A percentile compares a stretch with the other conserved stretches of the same genome.
phyloP scores from a whole-genome alignment of 176 grass and related monocot genomes.

The Zizania latifolia region DNA sequence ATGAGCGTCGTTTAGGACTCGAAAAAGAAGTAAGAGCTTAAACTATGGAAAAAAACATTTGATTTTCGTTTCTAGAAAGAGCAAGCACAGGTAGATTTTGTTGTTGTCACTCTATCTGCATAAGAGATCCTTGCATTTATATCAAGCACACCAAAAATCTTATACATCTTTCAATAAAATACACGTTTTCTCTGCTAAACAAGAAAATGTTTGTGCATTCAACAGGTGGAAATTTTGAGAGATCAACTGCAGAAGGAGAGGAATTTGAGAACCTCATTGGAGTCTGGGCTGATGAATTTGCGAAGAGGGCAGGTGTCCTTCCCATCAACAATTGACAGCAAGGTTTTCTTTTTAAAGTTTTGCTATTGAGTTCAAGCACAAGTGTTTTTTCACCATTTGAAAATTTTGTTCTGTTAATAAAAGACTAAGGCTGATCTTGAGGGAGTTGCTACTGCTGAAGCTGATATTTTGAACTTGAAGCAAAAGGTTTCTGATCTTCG shows the following conservation, averaged over 20 bases:
- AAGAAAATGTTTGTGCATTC: slow-evolving; percentile 21
- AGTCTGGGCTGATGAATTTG: slow-evolving; percentile 77
- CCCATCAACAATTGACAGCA: slow-evolving; percentile 55
- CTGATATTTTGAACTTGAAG: slow-evolving; percentile 85
- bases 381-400: slow-evolving; percentile 8
- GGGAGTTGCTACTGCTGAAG: slow-evolving; percentile 76
- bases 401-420: slow-evolving; percentile 29
- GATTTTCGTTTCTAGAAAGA: slow-evolving; percentile 30
- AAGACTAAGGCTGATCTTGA: slow-evolving; percentile 81
- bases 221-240: slow-evolving; percentile 77
- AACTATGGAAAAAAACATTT: neutral
- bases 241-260: slow-evolving; percentile 78
- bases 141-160: neutral
- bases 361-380: slow-evolving; percentile 14
- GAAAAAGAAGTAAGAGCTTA: slow-evolving; percentile 80
- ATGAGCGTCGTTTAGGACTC: slow-evolving; percentile 64
- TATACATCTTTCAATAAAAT: neutral
- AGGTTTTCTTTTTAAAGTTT: slow-evolving; percentile 47
- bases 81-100: neutral
- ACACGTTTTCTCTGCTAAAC: slow-evolving; percentile 19
- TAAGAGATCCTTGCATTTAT: neutral
- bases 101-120: neutral
- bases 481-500: slow-evolving; percentile 83
- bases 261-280: slow-evolving; percentile 63
- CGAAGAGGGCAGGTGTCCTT: slow-evolving; percentile 54